Conservation (phyloP, 108 stramenopile species). For the Fragilariopsis cylindrus region DNA sequence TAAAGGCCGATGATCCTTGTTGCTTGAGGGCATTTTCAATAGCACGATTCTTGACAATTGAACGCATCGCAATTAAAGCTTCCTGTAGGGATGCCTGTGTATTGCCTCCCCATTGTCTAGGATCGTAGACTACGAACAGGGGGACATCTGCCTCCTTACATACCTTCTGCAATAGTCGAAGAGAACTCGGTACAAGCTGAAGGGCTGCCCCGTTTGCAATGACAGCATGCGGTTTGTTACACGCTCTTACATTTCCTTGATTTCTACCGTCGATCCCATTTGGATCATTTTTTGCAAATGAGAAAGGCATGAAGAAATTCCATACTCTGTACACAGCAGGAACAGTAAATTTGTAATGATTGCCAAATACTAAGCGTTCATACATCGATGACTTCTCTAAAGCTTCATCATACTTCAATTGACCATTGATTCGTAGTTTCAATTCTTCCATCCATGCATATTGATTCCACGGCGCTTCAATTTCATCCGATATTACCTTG, state of each 20-base stretch:
- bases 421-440: constrained; percentile 63
- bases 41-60: constrained; percentile 57
- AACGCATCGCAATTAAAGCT: constrained; percentile 66
- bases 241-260: constrained; percentile 59
- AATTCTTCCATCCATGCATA: constrained; percentile 90
- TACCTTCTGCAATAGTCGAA: constrained; percentile 59
- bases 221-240: constrained; percentile 87
- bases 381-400: constrained; percentile 50
- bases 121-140: constrained; percentile 80
- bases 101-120: constrained; percentile 71
- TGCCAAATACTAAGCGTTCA: constrained; percentile 57
- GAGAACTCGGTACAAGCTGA: constrained; percentile 79
- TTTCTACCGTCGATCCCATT: constrained; percentile 56
- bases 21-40: constrained; percentile 51
- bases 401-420: constrained; percentile 58
- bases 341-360: constrained; percentile 50
- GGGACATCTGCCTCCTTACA: constrained; percentile 80
- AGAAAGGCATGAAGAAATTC: constrained; percentile 43
- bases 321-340: constrained; percentile 41
- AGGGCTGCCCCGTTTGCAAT: constrained; percentile 84
- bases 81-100: constrained; percentile 60
- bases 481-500: constrained; percentile 36
- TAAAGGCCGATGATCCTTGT: constrained; percentile 70
- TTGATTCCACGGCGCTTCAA: constrained; percentile 86
- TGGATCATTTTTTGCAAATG: constrained; percentile 45